A percentile compares a stretch with the other conserved stretches of the same genome.
These are phyloP conservation scores for Trypanosoma boissoni DNA, from an alignment of 208 protist species.

Conservation along the genomic window DNA sequence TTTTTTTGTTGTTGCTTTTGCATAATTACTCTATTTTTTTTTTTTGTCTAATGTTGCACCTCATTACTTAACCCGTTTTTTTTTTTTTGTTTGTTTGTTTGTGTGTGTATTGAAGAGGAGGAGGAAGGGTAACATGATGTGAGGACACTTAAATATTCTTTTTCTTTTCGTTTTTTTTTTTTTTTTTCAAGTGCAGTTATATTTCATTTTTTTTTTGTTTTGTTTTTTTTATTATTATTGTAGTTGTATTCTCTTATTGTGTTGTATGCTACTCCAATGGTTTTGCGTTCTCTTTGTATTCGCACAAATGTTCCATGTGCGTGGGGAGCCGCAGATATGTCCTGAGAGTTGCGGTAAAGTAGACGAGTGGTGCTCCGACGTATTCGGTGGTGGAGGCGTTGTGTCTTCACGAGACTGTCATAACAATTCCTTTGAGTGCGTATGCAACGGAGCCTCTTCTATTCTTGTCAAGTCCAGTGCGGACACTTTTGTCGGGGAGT, in stretches of 20 bases:
- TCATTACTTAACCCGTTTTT: too few species aligned
- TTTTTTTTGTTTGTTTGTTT: neutral
- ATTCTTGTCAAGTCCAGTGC: slow-evolving; percentile 2
- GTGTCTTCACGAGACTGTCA: slow-evolving; percentile 27
- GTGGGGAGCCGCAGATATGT: neutral
- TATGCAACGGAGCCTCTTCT: slow-evolving; percentile 34
- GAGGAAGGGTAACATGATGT: neutral
- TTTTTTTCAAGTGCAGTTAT: neutral
- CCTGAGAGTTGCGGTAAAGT: slow-evolving; percentile 9
- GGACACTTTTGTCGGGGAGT: slow-evolving; percentile 12
- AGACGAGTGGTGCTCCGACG: slow-evolving; percentile 32
- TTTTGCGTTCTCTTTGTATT: neutral
- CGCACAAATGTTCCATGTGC: neutral
- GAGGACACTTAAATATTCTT: neutral
- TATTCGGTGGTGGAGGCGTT: slow-evolving; percentile 33
- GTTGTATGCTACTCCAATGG: neutral
- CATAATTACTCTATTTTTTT: too few species aligned
- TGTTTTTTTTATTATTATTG: slow-evolving; percentile 13
- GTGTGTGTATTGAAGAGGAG: neutral
- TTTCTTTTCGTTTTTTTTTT: slow-evolving; percentile 9
- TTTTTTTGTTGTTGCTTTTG: too few species aligned
- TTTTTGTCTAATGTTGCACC: too few species aligned
- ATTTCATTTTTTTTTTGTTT: slow-evolving; percentile 17
- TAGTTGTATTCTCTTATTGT: neutral
- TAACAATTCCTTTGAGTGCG: slow-evolving; percentile 30